phyloP scores from a whole-genome alignment of 2,329 filamentous ascomycete species.

The Verticillium longisporum region DNA sequence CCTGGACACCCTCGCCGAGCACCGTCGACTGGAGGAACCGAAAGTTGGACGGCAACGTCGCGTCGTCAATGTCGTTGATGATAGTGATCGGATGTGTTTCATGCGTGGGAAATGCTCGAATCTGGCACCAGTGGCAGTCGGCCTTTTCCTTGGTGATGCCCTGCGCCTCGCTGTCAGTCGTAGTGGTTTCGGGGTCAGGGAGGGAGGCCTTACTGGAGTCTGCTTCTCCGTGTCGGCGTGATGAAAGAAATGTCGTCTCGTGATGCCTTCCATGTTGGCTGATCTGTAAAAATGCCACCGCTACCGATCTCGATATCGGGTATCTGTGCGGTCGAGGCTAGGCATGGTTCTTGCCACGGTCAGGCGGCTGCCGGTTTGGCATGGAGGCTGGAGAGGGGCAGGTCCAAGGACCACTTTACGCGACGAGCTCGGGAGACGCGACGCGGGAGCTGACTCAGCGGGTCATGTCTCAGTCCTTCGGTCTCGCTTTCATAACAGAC shows the following conservation, averaged over 20 bases:
- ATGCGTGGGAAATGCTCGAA: constrained; percentile 46
- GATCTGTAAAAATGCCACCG: not conserved
- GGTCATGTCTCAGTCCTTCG: not conserved
- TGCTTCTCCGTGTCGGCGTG: constrained; percentile 25
- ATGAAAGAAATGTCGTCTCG: constrained; percentile 41
- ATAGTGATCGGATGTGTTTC: constrained; percentile 49
- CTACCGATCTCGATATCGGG: not conserved
- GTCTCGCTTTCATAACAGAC: not conserved
- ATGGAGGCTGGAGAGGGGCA: not conserved
- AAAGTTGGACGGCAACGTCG: constrained; percentile 55
- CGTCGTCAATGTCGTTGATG: constrained; percentile 54
- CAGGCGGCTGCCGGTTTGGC: not conserved
- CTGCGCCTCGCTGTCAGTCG: constrained; percentile 15
- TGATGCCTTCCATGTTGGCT: constrained; percentile 38
- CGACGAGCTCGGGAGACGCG: not conserved
- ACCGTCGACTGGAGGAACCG: constrained; percentile 60
- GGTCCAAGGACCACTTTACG: constrained; percentile 8
- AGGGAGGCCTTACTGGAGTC: constrained; percentile 8
- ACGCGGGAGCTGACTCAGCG: constrained; percentile 3
- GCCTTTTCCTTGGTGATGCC: constrained; percentile 28
- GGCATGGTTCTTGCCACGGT: not conserved
- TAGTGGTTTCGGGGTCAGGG: not conserved
- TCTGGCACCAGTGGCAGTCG: constrained; percentile 56
- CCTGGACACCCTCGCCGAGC: constrained; percentile 51
- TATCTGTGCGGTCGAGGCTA: not conserved